Conservation (phyloP, 441 rosid genomes). For the Jatropha multifida region DNA sequence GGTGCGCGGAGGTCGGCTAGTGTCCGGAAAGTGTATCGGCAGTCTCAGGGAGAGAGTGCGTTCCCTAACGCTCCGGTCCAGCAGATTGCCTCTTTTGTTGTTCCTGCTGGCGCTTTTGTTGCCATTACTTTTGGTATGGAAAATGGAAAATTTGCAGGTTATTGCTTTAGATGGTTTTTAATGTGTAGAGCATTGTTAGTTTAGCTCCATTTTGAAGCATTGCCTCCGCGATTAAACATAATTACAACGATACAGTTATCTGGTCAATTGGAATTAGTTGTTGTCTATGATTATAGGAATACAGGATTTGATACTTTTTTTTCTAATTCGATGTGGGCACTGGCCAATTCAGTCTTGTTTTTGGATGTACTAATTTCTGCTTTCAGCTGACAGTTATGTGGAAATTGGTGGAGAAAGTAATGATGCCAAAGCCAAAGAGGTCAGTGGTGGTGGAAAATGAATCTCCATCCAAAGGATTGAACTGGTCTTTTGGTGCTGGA, state of each 20-base stretch:
- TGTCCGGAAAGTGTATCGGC: slow-evolving; percentile 54
- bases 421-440: slow-evolving; percentile 49
- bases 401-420: slow-evolving; percentile 69
- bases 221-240: neutral
- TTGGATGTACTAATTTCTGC: slow-evolving; percentile 46
- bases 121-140: slow-evolving; percentile 65
- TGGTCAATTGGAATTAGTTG: neutral
- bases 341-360: neutral
- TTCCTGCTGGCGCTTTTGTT: slow-evolving; percentile 57
- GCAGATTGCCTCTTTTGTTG: slow-evolving; percentile 56
- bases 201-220: neutral
- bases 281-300: neutral
- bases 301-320: neutral
- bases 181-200: neutral
- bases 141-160: neutral
- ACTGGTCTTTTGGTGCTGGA: slow-evolving; percentile 68
- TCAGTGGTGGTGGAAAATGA: slow-evolving; percentile 43
- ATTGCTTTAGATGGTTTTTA: neutral
- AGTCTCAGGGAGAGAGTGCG: slow-evolving; percentile 55
- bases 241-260: neutral
- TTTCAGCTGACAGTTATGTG: slow-evolving; percentile 91
- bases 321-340: neutral
- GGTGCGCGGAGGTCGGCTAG: slow-evolving; percentile 30
- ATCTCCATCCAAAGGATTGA: slow-evolving; percentile 55
- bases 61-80: slow-evolving; percentile 44